Conservation (phyloP, 1,284 basidiomycete genomes). For the Sanghuangporus baumii region DNA sequence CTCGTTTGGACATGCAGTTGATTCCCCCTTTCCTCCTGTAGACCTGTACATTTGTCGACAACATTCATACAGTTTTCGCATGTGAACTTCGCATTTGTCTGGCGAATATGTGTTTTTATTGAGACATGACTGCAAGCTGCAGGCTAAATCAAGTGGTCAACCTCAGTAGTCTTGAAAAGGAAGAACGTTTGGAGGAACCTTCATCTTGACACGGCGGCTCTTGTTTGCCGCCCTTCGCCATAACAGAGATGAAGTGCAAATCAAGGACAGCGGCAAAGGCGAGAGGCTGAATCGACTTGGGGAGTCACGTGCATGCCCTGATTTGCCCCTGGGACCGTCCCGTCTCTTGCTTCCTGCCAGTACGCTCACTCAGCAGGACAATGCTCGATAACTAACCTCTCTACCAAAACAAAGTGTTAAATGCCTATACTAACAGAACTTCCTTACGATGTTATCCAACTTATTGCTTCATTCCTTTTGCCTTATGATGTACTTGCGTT, state of each 20-base stretch:
- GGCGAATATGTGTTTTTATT: slow-evolving; percentile 58
- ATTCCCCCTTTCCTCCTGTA: slow-evolving; percentile 37
- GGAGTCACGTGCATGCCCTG: too few relatives aligned
- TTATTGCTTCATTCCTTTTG: slow-evolving; percentile 9
- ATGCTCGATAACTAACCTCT: neutral
- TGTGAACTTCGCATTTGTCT: slow-evolving; percentile 49
- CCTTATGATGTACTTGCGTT: slow-evolving; percentile 14
- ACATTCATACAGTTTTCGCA: slow-evolving; percentile 53
- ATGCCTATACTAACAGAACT: slow-evolving; percentile 1
- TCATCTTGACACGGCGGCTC: slow-evolving; percentile 26
- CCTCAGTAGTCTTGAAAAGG: neutral
- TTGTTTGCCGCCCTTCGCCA: neutral
- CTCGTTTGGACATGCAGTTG: slow-evolving; percentile 58
- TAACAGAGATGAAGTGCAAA: neutral
- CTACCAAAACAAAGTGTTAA: neutral
- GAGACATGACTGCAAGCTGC: slow-evolving; percentile 55
- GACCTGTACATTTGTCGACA: slow-evolving; percentile 51
- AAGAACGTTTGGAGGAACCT: slow-evolving; percentile 21
- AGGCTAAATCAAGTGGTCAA: slow-evolving; percentile 38
- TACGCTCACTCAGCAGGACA: neutral
- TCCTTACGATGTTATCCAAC: slow-evolving; percentile 9
- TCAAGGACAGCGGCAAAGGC: neutral
- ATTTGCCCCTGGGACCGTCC: neutral
- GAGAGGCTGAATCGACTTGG: too few relatives aligned
- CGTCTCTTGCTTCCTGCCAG: neutral